Conservation (phyloP, 106 monocot genomes). For the Phalaenopsis aphrodite region DNA sequence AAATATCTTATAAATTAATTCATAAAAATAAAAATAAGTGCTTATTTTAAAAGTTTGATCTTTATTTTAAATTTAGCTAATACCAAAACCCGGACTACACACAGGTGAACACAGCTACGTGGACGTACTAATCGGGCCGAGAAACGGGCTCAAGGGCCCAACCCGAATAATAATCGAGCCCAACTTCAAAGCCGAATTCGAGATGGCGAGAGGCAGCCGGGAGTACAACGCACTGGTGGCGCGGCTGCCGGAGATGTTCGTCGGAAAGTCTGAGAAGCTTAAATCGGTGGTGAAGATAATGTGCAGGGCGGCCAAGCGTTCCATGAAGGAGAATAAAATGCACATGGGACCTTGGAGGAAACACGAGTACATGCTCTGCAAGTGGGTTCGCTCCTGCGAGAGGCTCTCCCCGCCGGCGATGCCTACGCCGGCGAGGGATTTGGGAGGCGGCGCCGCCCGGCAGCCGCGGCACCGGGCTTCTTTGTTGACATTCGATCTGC, state of each 20-base stretch:
- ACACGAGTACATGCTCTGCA: constrained; percentile 82
- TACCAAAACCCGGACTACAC: not conserved
- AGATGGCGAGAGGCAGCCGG: constrained; percentile 59
- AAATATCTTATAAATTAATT: too few relatives aligned
- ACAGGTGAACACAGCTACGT: constrained; percentile 83
- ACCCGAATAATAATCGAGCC: constrained; percentile 60
- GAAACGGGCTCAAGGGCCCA: constrained; percentile 24
- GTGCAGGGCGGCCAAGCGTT: constrained; percentile 71
- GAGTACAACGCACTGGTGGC: constrained; percentile 56
- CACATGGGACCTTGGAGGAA: constrained; percentile 70
- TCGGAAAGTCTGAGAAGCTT: constrained; percentile 62
- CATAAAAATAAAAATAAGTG: too few relatives aligned
- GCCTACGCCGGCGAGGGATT: not conserved
- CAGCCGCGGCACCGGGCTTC: constrained; percentile 28
- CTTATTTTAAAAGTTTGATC: too few relatives aligned
- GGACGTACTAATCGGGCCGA: constrained; percentile 46
- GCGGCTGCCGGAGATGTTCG: constrained; percentile 70
- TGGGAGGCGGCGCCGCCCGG: constrained; percentile 1
- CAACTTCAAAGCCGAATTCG: constrained; percentile 69
- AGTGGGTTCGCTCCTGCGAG: constrained; percentile 63
- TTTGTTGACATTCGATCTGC: constrained; percentile 70
- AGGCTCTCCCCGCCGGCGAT: constrained; percentile 17
- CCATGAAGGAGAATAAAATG: constrained; percentile 93
- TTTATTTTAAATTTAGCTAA: too few relatives aligned
- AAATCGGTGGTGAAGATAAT: constrained; percentile 53